These are phyloP conservation scores for Didymella sp. DNA, from an alignment of 2,329 filamentous ascomycete genomes.

Conservation along the genomic window DNA sequence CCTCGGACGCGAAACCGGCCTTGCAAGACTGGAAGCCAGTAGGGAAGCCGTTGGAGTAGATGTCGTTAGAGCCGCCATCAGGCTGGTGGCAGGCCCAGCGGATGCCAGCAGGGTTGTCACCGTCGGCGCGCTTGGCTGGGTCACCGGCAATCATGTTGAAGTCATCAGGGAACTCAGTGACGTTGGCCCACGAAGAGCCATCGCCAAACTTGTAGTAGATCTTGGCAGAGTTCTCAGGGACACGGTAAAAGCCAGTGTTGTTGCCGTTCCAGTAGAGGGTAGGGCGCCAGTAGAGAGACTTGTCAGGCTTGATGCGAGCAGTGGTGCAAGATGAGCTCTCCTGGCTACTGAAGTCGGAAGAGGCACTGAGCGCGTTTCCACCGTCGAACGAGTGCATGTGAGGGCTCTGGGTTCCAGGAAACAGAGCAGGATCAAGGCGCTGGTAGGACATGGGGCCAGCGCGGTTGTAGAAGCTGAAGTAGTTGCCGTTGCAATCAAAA, in stretches of 20 bases:
- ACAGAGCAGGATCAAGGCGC: slow-evolving; percentile 46
- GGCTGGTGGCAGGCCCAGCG: slow-evolving; percentile 44
- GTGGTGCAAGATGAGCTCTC: slow-evolving; percentile 46
- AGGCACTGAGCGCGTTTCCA: slow-evolving; percentile 41
- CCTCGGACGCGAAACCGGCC: slow-evolving; percentile 45
- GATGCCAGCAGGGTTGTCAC: slow-evolving; percentile 39
- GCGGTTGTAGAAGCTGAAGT: slow-evolving; percentile 51
- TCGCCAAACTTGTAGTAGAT: slow-evolving; percentile 51
- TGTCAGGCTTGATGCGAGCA: slow-evolving; percentile 48
- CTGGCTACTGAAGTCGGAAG: slow-evolving; percentile 37
- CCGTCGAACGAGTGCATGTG: slow-evolving; percentile 51
- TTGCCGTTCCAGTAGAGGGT: slow-evolving; percentile 49
- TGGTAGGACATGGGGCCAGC: slow-evolving; percentile 46
- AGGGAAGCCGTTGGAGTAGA: slow-evolving; percentile 45
- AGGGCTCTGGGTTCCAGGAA: slow-evolving; percentile 41
- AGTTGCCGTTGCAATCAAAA: slow-evolving; percentile 47
- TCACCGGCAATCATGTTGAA: slow-evolving; percentile 50
- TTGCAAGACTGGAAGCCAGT: slow-evolving; percentile 48
- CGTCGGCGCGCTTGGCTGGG: slow-evolving; percentile 40
- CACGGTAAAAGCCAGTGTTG: slow-evolving; percentile 45
- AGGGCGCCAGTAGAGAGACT: slow-evolving; percentile 50
- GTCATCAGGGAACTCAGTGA: slow-evolving; percentile 46
- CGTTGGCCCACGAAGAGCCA: slow-evolving; percentile 42
- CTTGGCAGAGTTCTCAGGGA: slow-evolving; percentile 46
- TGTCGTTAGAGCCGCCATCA: slow-evolving; percentile 31